Percentiles rank a stretch among this genome's conserved stretches.
Conservation (phyloP, 352 stramenopile species). For the Phytophthora meadii region DNA sequence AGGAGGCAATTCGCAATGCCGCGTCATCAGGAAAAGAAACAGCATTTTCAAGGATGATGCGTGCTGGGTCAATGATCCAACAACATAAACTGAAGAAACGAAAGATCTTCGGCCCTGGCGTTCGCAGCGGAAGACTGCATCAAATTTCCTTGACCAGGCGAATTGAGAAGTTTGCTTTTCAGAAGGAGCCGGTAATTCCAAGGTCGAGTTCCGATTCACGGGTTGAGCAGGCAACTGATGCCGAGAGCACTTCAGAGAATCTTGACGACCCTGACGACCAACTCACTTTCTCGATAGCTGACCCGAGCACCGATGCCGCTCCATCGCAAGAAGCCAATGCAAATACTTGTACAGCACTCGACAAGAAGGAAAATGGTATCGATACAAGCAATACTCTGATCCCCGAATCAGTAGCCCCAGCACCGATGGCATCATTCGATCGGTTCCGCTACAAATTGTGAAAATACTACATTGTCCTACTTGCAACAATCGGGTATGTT, state of each 20-base stretch:
- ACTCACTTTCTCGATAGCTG: background rate
- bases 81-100: conserved; percentile 68
- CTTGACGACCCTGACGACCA: conserved; percentile 10
- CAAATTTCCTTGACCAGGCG: conserved; percentile 22
- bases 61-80: conserved; percentile 61
- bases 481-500: conserved; percentile 11
- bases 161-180: conserved; percentile 38
- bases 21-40: conserved; percentile 54
- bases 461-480: conserved; percentile 5
- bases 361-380: conserved; percentile 1
- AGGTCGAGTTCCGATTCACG: conserved; percentile 1
- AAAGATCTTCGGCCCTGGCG: conserved; percentile 22
- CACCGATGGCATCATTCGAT: conserved; percentile 35
- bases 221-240: conserved; percentile 11
- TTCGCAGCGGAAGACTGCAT: conserved; percentile 20
- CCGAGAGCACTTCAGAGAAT: conserved; percentile 10
- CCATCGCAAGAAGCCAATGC: background rate
- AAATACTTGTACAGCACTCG: background rate
- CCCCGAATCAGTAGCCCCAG: background rate
- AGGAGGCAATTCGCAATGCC: background rate
- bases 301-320: conserved; percentile 2
- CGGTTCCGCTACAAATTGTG: conserved; percentile 42
- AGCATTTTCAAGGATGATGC: conserved; percentile 86
- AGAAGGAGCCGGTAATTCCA: background rate
- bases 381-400: conserved; percentile 4